phyloP scores from a whole-genome alignment of 192 early-diverging fungal genomes.

The Rhizophlyctis rosea region DNA sequence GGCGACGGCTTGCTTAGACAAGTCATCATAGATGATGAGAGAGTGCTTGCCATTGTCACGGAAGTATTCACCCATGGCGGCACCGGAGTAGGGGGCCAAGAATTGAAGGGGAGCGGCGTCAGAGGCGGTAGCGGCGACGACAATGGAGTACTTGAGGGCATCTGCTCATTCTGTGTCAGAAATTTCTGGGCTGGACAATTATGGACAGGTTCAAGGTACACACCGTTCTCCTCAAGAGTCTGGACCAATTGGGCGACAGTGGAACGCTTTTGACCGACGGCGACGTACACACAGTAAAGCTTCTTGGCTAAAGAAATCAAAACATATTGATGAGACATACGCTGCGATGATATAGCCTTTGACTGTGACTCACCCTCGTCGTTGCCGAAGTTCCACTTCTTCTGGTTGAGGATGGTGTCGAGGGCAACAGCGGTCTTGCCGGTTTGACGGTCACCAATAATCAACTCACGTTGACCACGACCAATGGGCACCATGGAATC shows the following conservation, averaged over 20 bases:
- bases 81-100: slow-evolving; percentile 97
- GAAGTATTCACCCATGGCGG: slow-evolving; percentile 98
- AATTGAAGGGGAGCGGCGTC: slow-evolving; percentile 99
- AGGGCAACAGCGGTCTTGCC: slow-evolving; percentile 99
- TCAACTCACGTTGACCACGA: slow-evolving; percentile 99
- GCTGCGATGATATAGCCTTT: neutral
- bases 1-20: slow-evolving; percentile 99
- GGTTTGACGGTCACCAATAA: slow-evolving; percentile 99
- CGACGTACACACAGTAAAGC: slow-evolving; percentile 99
- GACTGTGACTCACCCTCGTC: slow-evolving; percentile 62
- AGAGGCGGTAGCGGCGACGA: slow-evolving; percentile 98
- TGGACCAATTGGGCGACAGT: slow-evolving; percentile 99
- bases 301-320: slow-evolving; percentile 69
- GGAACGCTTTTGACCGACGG: slow-evolving; percentile 98
- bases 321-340: neutral
- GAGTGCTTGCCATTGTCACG: slow-evolving; percentile 98
- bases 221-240: slow-evolving; percentile 91
- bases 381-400: slow-evolving; percentile 93
- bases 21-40: slow-evolving; percentile 99
- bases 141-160: slow-evolving; percentile 96
- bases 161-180: slow-evolving; percentile 51
- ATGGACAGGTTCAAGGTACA: slow-evolving; percentile 12
- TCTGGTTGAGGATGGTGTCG: slow-evolving; percentile 99
- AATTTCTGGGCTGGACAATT: slow-evolving; percentile 2
- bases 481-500: slow-evolving; percentile 99